Conservation (phyloP, 805 yeast species). For the Clavispora phyllophila region DNA sequence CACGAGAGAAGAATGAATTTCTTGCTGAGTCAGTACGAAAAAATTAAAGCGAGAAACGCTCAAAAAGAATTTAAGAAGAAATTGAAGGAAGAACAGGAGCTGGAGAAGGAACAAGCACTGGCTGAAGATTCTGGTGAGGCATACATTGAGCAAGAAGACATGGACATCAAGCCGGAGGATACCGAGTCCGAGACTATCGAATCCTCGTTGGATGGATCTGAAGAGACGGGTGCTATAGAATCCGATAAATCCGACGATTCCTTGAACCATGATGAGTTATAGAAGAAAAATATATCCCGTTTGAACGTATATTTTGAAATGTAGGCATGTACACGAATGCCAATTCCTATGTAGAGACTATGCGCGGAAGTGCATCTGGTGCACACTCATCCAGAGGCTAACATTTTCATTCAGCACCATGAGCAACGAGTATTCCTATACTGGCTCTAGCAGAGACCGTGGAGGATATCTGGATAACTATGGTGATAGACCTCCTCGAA, state of each 20-base stretch:
- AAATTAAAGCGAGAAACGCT: constrained; percentile 25
- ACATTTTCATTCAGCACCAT: not conserved
- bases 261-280: constrained; percentile 4
- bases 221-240: not conserved
- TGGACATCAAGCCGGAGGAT: constrained; percentile 1
- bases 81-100: constrained; percentile 23
- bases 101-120: constrained; percentile 7
- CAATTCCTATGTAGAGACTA: not conserved
- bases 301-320: not conserved
- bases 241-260: not conserved
- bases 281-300: not conserved
- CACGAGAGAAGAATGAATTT: constrained; percentile 26
- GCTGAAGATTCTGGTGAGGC: constrained; percentile 7
- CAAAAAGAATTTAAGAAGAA: constrained; percentile 30
- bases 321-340: not conserved
- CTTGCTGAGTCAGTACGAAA: constrained; percentile 25
- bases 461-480: not conserved
- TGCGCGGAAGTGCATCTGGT: constrained; percentile 1
- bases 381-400: not conserved
- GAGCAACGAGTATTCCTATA: not conserved
- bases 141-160: constrained; percentile 6
- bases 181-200: constrained; percentile 3
- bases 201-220: not conserved
- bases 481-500: not conserved
- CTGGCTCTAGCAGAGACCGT: not conserved